phyloP scores from a whole-genome alignment of 1,139 yeast species.

The Saccharomyces hybrid region DNA sequence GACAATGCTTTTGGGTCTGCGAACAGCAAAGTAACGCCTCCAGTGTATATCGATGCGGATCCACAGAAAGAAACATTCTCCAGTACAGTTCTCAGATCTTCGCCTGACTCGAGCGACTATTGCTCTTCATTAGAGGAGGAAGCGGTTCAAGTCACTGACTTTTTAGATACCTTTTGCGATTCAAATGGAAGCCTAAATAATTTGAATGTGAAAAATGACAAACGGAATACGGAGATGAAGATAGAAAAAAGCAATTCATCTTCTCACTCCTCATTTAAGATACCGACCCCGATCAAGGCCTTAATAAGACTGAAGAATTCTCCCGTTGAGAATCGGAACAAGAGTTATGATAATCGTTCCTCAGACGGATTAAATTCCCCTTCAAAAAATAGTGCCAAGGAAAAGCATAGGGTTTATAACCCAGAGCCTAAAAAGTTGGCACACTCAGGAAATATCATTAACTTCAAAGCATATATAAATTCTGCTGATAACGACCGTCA shows the following conservation, averaged over 20 bases:
- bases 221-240: background rate
- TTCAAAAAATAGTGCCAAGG: background rate
- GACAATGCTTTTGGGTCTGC: background rate
- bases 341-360: background rate
- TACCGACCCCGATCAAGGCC: slow-evolving; percentile 21
- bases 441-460: slow-evolving; percentile 1
- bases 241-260: background rate
- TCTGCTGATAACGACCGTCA: background rate
- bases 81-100: background rate
- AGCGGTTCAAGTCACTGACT: slow-evolving; percentile 2
- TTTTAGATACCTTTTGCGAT: background rate
- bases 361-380: background rate
- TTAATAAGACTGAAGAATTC: slow-evolving; percentile 16
- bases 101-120: background rate
- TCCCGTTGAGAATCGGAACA: slow-evolving; percentile 8
- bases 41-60: background rate
- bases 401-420: slow-evolving; percentile 6
- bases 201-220: background rate
- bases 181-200: background rate
- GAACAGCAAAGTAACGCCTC: background rate
- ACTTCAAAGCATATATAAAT: slow-evolving; percentile 5
- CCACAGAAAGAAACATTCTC: background rate
- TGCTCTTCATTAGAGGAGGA: slow-evolving; percentile 3
- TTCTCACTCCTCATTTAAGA: slow-evolving; percentile 13
- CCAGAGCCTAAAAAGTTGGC: background rate